Evolutionary conservation across 2,329 filamentous ascomycete genomes (phyloP).

Genomic region (Cladosporium sp.): DNA sequence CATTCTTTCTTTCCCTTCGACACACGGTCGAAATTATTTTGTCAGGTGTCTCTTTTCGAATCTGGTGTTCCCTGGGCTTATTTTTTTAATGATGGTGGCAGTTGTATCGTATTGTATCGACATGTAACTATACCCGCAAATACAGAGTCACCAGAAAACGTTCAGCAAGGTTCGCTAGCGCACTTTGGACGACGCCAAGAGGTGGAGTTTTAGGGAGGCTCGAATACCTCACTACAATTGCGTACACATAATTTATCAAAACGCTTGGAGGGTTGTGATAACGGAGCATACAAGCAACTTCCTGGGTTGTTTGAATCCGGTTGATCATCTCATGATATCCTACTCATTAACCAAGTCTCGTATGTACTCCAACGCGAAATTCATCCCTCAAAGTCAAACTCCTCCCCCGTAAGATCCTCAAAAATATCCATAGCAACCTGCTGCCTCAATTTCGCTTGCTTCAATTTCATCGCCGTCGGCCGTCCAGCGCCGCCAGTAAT

Average conservation of each 20-base stretch:
- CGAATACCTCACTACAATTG: background rate
- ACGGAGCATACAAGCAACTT: background rate
- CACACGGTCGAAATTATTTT: background rate
- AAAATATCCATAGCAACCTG: conserved; percentile 33
- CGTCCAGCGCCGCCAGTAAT: conserved; percentile 1
- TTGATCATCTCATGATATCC: background rate
- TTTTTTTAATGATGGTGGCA: background rate
- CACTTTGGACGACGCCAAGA: background rate
- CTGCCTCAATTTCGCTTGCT: conserved; percentile 25
- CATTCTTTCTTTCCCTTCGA: conserved; percentile 39
- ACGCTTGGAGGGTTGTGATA: too few relatives aligned
- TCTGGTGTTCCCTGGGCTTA: too few relatives aligned
- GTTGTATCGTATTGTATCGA: background rate
- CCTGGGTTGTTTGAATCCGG: background rate
- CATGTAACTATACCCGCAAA: background rate
- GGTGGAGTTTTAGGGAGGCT: background rate
- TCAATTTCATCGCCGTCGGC: conserved; percentile 16
- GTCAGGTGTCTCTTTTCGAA: background rate
- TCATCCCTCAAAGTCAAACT: conserved; percentile 18
- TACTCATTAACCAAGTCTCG: background rate
- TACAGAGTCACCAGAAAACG: conserved; percentile 18
- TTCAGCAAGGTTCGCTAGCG: conserved; percentile 19
- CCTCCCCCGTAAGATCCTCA: conserved; percentile 32
- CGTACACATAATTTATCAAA: too few relatives aligned
- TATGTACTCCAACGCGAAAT: background rate